Conservation (phyloP, 495 filamentous ascomycete species). For the Penicillium lividum region DNA sequence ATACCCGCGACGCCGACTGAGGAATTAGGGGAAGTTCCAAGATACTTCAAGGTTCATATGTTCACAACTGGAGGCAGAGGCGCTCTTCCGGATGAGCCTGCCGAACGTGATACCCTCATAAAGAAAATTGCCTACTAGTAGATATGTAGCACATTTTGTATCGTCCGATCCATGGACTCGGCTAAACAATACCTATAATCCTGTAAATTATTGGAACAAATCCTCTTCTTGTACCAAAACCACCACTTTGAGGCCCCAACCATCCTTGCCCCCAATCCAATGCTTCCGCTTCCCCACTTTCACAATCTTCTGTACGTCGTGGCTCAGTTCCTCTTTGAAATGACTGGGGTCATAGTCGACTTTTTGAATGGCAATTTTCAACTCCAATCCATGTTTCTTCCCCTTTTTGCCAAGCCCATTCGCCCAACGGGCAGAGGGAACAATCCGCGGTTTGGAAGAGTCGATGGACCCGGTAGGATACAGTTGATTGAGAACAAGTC, state of each 20-base stretch:
- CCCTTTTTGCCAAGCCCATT: slow-evolving; percentile 29
- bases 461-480: slow-evolving; percentile 34
- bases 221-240: slow-evolving; percentile 29
- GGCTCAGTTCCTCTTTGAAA: slow-evolving; percentile 30
- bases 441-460: slow-evolving; percentile 30
- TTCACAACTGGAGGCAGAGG: too few relatives aligned
- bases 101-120: slow-evolving; percentile 61
- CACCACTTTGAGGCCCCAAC: slow-evolving; percentile 34
- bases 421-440: slow-evolving; percentile 28
- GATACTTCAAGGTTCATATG: too few relatives aligned
- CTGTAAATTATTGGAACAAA: slow-evolving; percentile 8
- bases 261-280: slow-evolving; percentile 35
- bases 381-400: slow-evolving; percentile 27
- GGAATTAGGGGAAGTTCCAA: slow-evolving; percentile 78
- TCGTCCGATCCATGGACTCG: too few relatives aligned
- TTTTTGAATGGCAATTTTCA: slow-evolving; percentile 31
- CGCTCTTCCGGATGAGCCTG: slow-evolving; percentile 58
- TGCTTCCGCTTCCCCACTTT: slow-evolving; percentile 40
- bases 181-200: not conserved
- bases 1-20: slow-evolving; percentile 75
- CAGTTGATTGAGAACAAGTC: slow-evolving; percentile 27
- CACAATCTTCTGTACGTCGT: slow-evolving; percentile 27
- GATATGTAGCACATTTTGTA: too few relatives aligned
- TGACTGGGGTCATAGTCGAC: slow-evolving; percentile 31
- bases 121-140: too few relatives aligned